These are phyloP conservation scores for Sporodiniella umbellata DNA, from an alignment of 371 early-diverging fungal genomes.

Conservation along the genomic window DNA sequence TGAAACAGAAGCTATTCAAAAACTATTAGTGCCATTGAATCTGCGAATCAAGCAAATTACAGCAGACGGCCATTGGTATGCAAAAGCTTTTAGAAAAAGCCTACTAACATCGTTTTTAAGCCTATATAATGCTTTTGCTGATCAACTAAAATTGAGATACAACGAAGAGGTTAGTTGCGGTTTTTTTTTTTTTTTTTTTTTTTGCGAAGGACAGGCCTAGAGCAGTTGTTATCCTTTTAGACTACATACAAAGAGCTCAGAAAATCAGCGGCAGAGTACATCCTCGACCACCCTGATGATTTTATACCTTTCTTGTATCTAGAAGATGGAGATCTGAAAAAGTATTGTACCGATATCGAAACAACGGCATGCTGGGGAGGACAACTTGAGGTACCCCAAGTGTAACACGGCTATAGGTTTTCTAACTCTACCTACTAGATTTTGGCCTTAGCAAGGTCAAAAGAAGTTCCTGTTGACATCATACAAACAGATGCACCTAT, in stretches of 20 bases:
- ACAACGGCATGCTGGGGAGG: constrained; percentile 92
- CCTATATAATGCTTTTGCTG: constrained; percentile 83
- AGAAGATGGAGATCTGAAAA: constrained; percentile 76
- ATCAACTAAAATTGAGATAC: constrained; percentile 67
- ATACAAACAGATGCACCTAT: constrained; percentile 76
- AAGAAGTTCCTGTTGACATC: constrained; percentile 70
- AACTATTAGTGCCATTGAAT: constrained; percentile 40
- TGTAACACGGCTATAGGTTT: not conserved
- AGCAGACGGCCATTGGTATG: constrained; percentile 86
- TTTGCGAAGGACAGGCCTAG: no score
- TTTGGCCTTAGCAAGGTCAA: constrained; percentile 69
- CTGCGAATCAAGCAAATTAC: constrained; percentile 55
- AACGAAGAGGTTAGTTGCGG: constrained; percentile 34
- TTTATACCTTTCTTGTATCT: constrained; percentile 86
- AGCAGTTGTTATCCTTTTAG: no score
- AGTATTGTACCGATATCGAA: constrained; percentile 78
- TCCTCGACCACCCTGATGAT: constrained; percentile 77
- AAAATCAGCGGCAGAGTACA: constrained; percentile 70
- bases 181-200: no score
- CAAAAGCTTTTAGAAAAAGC: not conserved
- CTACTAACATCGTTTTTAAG: constrained; percentile 30
- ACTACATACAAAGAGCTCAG: constrained; percentile 59
- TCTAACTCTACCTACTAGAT: constrained; percentile 44
- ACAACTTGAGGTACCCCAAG: constrained; percentile 74
- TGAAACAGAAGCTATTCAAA: constrained; percentile 70